phyloP scores from a whole-genome alignment of 2,329 filamentous ascomycete genomes.

The Sporothrix globosa region DNA sequence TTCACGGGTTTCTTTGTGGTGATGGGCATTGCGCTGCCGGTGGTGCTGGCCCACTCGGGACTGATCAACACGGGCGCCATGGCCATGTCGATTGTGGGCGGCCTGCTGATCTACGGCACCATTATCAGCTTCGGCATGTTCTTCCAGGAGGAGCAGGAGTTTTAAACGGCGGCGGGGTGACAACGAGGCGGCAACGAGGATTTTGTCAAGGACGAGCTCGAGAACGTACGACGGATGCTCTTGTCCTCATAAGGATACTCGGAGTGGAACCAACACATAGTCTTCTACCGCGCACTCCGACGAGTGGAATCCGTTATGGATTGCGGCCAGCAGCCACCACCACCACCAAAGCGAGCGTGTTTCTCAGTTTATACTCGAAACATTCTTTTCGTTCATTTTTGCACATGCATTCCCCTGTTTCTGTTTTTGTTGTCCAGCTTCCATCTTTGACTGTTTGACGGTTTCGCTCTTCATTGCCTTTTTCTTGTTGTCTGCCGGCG shows the following conservation, averaged over 20 bases:
- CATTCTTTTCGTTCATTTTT: background rate
- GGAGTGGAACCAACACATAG: no score
- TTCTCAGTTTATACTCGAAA: background rate
- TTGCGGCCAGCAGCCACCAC: no score
- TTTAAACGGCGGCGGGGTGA: slow-evolving; percentile 55
- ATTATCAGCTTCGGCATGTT: slow-evolving; percentile 99
- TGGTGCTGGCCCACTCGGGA: slow-evolving; percentile 82
- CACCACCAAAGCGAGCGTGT: slow-evolving; percentile 3
- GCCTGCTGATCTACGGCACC: slow-evolving; percentile 93
- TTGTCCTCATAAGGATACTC: no score
- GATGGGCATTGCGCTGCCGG: slow-evolving; percentile 93
- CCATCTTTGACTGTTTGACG: background rate
- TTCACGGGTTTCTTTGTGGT: slow-evolving; percentile 93
- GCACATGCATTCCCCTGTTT: background rate
- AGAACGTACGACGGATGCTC: background rate
- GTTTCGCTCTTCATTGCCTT: background rate
- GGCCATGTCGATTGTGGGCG: slow-evolving; percentile 92
- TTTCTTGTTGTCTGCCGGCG: background rate
- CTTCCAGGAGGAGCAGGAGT: slow-evolving; percentile 97
- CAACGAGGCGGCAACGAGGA: no score
- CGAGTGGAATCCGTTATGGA: no score
- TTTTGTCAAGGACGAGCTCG: background rate
- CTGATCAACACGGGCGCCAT: slow-evolving; percentile 84
- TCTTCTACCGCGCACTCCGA: no score
- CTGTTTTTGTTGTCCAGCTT: background rate